A percentile compares a stretch with the other conserved stretches of the same genome.
phyloP scores from a whole-genome alignment of 2,329 filamentous ascomycete species.

The Niveomyces coronatus region DNA sequence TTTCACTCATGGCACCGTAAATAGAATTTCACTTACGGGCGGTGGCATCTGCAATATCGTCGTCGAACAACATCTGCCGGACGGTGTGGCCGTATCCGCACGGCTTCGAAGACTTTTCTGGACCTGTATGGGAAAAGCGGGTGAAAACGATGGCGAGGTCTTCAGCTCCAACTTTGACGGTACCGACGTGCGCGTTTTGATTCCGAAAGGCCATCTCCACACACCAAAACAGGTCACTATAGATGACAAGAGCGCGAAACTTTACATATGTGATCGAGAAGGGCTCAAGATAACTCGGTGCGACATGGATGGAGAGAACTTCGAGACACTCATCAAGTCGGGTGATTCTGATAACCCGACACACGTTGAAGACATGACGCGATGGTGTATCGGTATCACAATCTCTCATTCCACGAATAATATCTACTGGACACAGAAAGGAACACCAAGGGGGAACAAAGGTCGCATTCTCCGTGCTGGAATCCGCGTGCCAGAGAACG shows the following conservation, averaged over 20 bases:
- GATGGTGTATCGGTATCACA: constrained; percentile 47
- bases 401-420: constrained; percentile 31
- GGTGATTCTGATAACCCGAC: constrained; percentile 16
- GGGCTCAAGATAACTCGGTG: constrained; percentile 30
- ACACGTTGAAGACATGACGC: constrained; percentile 21
- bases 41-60: too few species aligned
- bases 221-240: constrained; percentile 37
- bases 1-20: too few species aligned
- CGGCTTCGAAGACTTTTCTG: constrained; percentile 31
- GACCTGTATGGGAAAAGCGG: constrained; percentile 37
- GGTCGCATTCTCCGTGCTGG: constrained; percentile 44
- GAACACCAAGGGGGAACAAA: constrained; percentile 35
- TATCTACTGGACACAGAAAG: constrained; percentile 54
- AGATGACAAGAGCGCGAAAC: constrained; percentile 18
- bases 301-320: constrained; percentile 27
- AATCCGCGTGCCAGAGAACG: constrained; percentile 26
- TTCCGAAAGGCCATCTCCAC: constrained; percentile 33
- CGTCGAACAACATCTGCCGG: constrained; percentile 24
- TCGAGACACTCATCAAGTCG: constrained; percentile 30
- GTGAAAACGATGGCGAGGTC: constrained; percentile 31
- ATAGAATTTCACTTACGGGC: too few species aligned
- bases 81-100: constrained; percentile 31
- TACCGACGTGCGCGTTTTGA: constrained; percentile 29
- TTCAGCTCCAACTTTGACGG: constrained; percentile 40
- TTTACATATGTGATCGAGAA: constrained; percentile 36